Conservation (phyloP, 805 yeast genomes). For the Starmerella cellae region DNA sequence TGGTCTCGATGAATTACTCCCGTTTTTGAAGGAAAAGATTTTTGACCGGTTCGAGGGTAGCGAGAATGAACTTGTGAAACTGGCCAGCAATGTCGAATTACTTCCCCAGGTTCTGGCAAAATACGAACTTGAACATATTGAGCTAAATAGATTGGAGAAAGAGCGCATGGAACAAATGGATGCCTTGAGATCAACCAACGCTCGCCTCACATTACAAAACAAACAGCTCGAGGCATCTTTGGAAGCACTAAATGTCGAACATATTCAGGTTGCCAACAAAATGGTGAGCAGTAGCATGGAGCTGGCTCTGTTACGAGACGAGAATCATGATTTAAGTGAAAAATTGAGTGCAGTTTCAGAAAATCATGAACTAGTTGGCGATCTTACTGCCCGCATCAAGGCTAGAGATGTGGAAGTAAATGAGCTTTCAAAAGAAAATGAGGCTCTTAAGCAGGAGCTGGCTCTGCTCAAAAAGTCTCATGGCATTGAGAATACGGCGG, state of each 20-base stretch:
- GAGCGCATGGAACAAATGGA: conserved; percentile 54
- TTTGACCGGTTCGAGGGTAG: conserved; percentile 54
- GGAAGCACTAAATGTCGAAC: conserved; percentile 63
- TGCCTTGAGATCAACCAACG: conserved; percentile 47
- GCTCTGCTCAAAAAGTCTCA: conserved; percentile 8
- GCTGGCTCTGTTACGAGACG: conserved; percentile 63
- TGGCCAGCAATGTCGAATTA: conserved; percentile 61
- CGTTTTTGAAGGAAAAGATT: conserved; percentile 63
- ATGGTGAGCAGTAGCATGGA: conserved; percentile 68
- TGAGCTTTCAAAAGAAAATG: conserved; percentile 8
- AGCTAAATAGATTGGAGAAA: conserved; percentile 53
- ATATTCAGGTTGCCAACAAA: conserved; percentile 73
- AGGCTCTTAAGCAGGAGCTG: conserved; percentile 15
- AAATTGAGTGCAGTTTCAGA: conserved; percentile 4
- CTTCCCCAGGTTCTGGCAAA: conserved; percentile 59
- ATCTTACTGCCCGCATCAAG: conserved; percentile 3
- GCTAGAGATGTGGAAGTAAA: conserved; percentile 3
- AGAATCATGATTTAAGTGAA: conserved; percentile 45
- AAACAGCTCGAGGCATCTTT: conserved; percentile 58
- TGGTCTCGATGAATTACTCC: conserved; percentile 59
- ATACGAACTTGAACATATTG: conserved; percentile 61
- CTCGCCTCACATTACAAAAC: conserved; percentile 58
- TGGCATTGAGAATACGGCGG: conserved; percentile 4
- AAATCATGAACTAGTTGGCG: conserved; percentile 5
- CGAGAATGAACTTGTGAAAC: conserved; percentile 61